phyloP scores from a whole-genome alignment of 2,329 filamentous ascomycete species.

The Alternaria conjuncta region DNA sequence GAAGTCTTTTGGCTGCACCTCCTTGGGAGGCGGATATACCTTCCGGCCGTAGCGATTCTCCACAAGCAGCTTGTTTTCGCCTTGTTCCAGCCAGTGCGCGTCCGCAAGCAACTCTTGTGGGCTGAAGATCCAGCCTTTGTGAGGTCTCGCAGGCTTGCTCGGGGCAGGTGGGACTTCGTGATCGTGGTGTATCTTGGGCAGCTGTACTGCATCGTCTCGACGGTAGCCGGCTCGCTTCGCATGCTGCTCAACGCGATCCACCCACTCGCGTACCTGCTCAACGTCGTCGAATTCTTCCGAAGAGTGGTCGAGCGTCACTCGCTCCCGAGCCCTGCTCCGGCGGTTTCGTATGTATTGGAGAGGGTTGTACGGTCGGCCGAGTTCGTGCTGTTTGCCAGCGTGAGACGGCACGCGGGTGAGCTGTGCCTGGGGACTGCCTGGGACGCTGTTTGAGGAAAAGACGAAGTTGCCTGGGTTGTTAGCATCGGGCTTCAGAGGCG shows the following conservation, averaged over 20 bases:
- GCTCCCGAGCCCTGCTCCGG: slow-evolving; percentile 80
- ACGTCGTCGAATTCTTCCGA: slow-evolving; percentile 79
- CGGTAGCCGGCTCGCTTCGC: slow-evolving; percentile 49
- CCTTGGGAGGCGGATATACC: slow-evolving; percentile 61
- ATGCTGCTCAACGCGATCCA: slow-evolving; percentile 69
- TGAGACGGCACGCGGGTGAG: slow-evolving; percentile 48
- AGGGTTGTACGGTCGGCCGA: slow-evolving; percentile 84
- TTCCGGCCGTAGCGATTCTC: slow-evolving; percentile 79
- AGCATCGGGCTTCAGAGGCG: slow-evolving; percentile 67
- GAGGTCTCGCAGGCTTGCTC: slow-evolving; percentile 71
- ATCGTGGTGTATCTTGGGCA: slow-evolving; percentile 42
- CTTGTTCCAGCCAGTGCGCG: slow-evolving; percentile 86
- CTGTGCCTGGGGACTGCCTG: slow-evolving; percentile 51
- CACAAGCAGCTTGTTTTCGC: slow-evolving; percentile 78
- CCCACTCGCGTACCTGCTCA: slow-evolving; percentile 74
- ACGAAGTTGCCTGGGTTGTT: slow-evolving; percentile 51
- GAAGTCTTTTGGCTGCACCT: slow-evolving; percentile 33
- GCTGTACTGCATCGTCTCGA: slow-evolving; percentile 39
- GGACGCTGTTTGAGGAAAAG: slow-evolving; percentile 48
- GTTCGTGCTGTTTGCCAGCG: slow-evolving; percentile 45
- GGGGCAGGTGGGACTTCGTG: slow-evolving; percentile 27
- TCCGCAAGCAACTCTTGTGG: slow-evolving; percentile 89
- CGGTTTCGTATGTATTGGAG: slow-evolving; percentile 92
- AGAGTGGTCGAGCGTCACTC: slow-evolving; percentile 75
- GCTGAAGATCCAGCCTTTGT: slow-evolving; percentile 83